Percentiles rank a stretch among this genome's conserved stretches.
These are phyloP conservation scores for Nothomitra cinnamomea DNA, from an alignment of 2,329 filamentous ascomycete species.

Conservation along the genomic window DNA sequence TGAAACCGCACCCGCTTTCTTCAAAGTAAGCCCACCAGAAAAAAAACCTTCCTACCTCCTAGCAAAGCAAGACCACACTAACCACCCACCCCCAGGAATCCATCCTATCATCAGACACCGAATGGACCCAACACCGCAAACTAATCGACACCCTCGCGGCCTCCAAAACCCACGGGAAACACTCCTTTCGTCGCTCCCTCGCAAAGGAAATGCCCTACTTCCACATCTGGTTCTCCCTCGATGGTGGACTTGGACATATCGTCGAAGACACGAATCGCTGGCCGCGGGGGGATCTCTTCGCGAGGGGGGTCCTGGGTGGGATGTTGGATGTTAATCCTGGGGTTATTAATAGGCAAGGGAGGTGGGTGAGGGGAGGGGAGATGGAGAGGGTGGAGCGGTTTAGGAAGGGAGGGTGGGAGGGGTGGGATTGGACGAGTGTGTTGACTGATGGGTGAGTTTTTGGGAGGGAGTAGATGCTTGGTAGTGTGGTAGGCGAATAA, in stretches of 20 bases:
- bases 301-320: slow-evolving; percentile 76
- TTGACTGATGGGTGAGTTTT: slow-evolving; percentile 16
- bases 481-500: too few relatives aligned
- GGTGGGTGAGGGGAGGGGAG: slow-evolving; percentile 56
- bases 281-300: slow-evolving; percentile 86
- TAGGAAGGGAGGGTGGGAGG: slow-evolving; percentile 69
- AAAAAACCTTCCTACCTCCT: too few relatives aligned
- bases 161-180: slow-evolving; percentile 43
- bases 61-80: not conserved
- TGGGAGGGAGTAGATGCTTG: not conserved
- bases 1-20: slow-evolving; percentile 83
- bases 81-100: slow-evolving; percentile 39
- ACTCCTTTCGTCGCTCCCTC: slow-evolving; percentile 65
- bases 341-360: slow-evolving; percentile 75
- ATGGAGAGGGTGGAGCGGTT: slow-evolving; percentile 52
- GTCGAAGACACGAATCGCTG: slow-evolving; percentile 74
- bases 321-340: slow-evolving; percentile 75
- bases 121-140: slow-evolving; percentile 93
- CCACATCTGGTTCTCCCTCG: slow-evolving; percentile 86
- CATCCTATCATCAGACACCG: slow-evolving; percentile 70
- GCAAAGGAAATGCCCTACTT: slow-evolving; percentile 98
- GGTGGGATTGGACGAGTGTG: slow-evolving; percentile 76
- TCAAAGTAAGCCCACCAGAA: slow-evolving; percentile 31
- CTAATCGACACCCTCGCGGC: slow-evolving; percentile 62
- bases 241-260: slow-evolving; percentile 82